Evolutionary conservation across 2,329 filamentous ascomycete species (phyloP).

Genomic region (Clonostachys chloroleuca): DNA sequence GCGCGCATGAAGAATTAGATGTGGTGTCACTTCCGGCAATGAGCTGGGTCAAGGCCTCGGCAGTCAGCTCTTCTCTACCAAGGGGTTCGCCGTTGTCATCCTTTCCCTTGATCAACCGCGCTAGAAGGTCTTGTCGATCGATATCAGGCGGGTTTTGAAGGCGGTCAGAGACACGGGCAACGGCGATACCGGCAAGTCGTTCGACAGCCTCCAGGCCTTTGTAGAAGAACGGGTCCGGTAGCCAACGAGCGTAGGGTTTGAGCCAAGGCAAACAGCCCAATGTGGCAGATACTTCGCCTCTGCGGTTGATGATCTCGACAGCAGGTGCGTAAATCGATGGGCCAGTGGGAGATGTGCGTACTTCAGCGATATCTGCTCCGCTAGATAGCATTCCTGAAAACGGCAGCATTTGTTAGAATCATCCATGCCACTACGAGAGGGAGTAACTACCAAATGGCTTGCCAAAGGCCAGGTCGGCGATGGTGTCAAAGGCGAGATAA

Average conservation of each 20-base stretch:
- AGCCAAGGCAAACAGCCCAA: conserved; percentile 70
- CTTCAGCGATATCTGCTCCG: conserved; percentile 73
- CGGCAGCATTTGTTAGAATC: no score
- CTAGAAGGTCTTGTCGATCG: conserved; percentile 74
- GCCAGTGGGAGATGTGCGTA: conserved; percentile 55
- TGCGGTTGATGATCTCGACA: conserved; percentile 82
- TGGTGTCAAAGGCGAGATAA: conserved; percentile 50
- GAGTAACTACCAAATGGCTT: conserved; percentile 31
- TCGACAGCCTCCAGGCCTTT: conserved; percentile 71
- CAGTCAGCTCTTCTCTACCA: conserved; percentile 75
- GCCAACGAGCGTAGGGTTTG: conserved; percentile 74
- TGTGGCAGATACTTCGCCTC: conserved; percentile 80
- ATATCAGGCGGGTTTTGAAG: conserved; percentile 64
- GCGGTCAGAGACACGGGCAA: conserved; percentile 72
- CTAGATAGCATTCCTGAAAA: conserved; percentile 60
- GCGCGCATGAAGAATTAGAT: conserved; percentile 75
- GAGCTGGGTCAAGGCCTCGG: conserved; percentile 84
- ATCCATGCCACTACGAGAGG: no score
- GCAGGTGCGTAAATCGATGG: conserved; percentile 69
- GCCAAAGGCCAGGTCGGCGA: conserved; percentile 45
- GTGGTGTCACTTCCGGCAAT: conserved; percentile 78
- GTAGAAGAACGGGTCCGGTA: conserved; percentile 79
- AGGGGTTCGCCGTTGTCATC: conserved; percentile 75
- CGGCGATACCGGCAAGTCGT: conserved; percentile 81
- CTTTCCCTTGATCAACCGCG: conserved; percentile 79